Evolutionary conservation across 73 alveolate species (phyloP), one percentile per base, ranked within the genome.

Genomic region (Paraurostyla sp.): DNA sequence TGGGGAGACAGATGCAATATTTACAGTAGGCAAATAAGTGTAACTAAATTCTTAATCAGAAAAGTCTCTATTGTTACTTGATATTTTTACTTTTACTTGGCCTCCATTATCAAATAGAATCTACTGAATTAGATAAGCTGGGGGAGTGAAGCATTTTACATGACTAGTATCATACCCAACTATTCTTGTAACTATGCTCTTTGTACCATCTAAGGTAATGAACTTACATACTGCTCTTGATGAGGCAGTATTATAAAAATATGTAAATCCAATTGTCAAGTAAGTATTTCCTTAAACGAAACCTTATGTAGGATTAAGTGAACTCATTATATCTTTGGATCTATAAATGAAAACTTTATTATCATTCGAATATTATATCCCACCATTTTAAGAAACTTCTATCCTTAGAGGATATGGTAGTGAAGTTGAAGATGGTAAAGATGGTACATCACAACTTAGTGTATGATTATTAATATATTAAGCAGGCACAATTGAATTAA

Each of bases 211-310:
- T 9, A 43, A 11, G 9, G 71, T 16, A 3, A 62, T 32, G 54
- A 82, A 78, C 22, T 60, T 59, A 41, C 95, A 89, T 1, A 42
- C 76, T 0, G 92, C 80, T 36, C 83, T 63, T 42, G 36, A 15
- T 9, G 87, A 32, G 58, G 46, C 6, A 25, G 71, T n/a, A 18
- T 75, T 68, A 58, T 76, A 57, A 30, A 58, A 81, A 43, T 80
- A 73, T 11, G 57, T 51, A 30, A n/a, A 58, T 25, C 68, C 68
- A 0, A 82, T 75, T 15, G n/a, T 40, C 0, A 85, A 46, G 43
- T 71, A 50, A 30, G 95, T 89, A 18, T 87, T 87, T 41, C 95
- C 95, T 15, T 40, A 16, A 9, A 51, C 78, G 20, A 50, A 69
- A 11, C 95, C 95, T 27, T n/a, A 0, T 0, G 22, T 43, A 0